Percentiles rank a stretch among this genome's conserved stretches.
Evolutionary conservation across 805 yeast genomes (phyloP).

Genomic region (Yarrowia divulgata): DNA sequence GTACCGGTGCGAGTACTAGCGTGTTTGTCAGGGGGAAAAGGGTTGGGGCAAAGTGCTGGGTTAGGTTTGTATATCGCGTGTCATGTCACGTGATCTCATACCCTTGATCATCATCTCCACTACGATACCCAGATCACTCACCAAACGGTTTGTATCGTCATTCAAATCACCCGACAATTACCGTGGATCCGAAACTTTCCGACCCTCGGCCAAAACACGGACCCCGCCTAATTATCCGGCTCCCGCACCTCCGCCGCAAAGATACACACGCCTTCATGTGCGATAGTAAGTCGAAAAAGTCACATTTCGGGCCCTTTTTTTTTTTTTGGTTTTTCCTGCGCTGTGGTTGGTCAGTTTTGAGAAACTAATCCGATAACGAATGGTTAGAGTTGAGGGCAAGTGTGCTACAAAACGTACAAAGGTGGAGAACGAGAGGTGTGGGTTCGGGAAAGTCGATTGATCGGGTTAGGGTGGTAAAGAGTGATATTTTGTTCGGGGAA

Average conservation of each 20-base stretch:
- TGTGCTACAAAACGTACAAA: background rate
- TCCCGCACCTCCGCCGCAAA: background rate
- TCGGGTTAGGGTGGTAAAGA: background rate
- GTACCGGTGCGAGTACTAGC: no score
- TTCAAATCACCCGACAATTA: constrained; percentile 32
- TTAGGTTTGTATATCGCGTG: no score
- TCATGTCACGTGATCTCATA: background rate
- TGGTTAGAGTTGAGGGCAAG: background rate
- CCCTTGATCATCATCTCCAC: no score
- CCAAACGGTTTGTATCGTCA: no score
- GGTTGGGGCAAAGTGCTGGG: no score
- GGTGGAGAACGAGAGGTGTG: background rate
- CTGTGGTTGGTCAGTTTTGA: constrained; percentile 16
- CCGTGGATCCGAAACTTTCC: constrained; percentile 30
- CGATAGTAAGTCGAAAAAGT: background rate
- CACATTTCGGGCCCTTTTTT: background rate
- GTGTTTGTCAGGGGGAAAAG: no score
- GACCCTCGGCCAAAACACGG: constrained; percentile 21
- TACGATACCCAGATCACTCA: no score
- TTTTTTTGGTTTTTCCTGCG: background rate
- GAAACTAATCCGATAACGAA: constrained; percentile 4
- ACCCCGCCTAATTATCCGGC: constrained; percentile 16
- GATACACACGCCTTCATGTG: background rate
- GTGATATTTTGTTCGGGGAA: background rate
- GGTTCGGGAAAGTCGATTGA: background rate